phyloP scores from a whole-genome alignment of 495 filamentous ascomycete species.

The Jackrogersella multiformis region DNA sequence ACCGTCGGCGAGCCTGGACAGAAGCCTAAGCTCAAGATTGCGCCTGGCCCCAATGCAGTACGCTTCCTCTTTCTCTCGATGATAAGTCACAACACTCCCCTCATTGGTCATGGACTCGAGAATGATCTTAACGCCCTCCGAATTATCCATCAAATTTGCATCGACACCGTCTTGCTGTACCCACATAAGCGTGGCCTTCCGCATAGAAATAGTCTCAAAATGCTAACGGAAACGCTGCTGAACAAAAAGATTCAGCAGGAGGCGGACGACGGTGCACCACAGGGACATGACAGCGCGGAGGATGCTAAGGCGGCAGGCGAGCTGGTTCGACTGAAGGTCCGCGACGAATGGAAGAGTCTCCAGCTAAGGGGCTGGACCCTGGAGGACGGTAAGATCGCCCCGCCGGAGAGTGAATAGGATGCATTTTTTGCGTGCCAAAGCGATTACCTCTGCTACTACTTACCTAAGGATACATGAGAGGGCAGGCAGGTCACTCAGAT shows the following conservation, averaged over 20 bases:
- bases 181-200: slow-evolving; percentile 81
- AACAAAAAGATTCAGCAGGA: slow-evolving; percentile 80
- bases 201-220: slow-evolving; percentile 75
- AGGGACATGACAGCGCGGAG: slow-evolving; percentile 87
- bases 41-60: slow-evolving; percentile 74
- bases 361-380: slow-evolving; percentile 71
- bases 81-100: slow-evolving; percentile 75
- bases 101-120: slow-evolving; percentile 94
- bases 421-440: too few species aligned
- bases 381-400: slow-evolving; percentile 58
- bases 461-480: too few species aligned
- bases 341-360: slow-evolving; percentile 70
- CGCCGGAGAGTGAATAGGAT: slow-evolving; percentile 48
- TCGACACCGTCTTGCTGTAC: slow-evolving; percentile 88
- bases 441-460: too few species aligned
- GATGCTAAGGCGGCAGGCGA: slow-evolving; percentile 91
- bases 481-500: background rate
- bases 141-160: slow-evolving; percentile 81
- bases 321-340: slow-evolving; percentile 74
- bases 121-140: slow-evolving; percentile 89
- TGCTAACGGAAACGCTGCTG: slow-evolving; percentile 70
- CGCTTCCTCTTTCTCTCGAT: slow-evolving; percentile 75
- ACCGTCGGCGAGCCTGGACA: background rate
- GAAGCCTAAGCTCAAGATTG: slow-evolving; percentile 64
- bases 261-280: slow-evolving; percentile 56